phyloP scores from a whole-genome alignment of 768 basidiomycete genomes.

The Leccinum uliginosum region DNA sequence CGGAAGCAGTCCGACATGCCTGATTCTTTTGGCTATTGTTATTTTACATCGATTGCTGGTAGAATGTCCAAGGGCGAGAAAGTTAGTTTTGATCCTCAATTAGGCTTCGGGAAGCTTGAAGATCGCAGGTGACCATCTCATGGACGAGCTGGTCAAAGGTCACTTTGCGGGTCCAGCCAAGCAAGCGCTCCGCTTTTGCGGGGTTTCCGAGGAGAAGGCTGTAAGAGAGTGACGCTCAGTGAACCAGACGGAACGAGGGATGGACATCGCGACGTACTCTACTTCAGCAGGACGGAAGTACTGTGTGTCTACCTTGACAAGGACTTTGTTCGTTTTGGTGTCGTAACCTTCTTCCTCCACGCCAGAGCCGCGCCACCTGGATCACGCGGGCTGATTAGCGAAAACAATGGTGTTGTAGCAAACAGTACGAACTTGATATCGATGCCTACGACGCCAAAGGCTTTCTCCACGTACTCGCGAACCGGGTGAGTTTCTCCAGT shows the following conservation, averaged over 20 bases:
- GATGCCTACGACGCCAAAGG: conserved; percentile 69
- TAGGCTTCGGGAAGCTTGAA: conserved; percentile 67
- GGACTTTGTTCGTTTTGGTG: conserved; percentile 56
- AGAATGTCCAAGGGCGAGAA: background rate
- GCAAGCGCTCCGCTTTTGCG: conserved; percentile 79
- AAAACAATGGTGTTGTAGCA: background rate
- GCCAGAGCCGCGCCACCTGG: conserved; percentile 76
- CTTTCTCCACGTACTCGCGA: conserved; percentile 86
- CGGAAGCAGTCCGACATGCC: background rate
- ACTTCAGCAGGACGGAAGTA: conserved; percentile 98
- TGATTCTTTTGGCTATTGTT: background rate
- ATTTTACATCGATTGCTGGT: background rate
- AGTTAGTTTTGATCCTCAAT: conserved; percentile 81
- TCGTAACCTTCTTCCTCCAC: conserved; percentile 75
- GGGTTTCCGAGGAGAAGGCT: conserved; percentile 86
- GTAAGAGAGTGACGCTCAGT: background rate
- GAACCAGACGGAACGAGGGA: background rate
- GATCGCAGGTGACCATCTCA: conserved; percentile 88
- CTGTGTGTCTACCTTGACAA: conserved; percentile 81
- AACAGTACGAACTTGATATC: conserved; percentile 50
- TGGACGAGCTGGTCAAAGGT: conserved; percentile 79
- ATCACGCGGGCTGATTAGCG: conserved; percentile 1
- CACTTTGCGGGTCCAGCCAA: conserved; percentile 89
- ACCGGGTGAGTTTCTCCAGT: conserved; percentile 96
- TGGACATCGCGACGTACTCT: conserved; percentile 54